Base-by-base conservation (phyloP, 75 land plant genomes). In the Cupressus sempervirens region DNA sequence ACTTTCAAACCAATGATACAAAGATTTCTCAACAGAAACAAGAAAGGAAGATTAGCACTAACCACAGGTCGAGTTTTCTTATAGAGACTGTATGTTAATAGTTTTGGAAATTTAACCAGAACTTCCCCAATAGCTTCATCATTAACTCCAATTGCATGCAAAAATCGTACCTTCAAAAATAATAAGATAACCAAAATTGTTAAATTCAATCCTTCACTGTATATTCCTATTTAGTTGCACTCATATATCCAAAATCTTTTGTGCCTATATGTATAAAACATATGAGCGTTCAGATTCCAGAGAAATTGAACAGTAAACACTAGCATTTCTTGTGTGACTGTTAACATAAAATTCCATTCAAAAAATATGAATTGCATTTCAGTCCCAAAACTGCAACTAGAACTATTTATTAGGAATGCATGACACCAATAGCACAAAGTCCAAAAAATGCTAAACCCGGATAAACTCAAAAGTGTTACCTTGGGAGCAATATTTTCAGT, bases 41-140 rank as follows among this genome's bases (percentile, higher is more conserved):
- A 29, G 70, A 36, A 35, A 67, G 85, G 41, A 67, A 82, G 35
- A 84, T 68, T 56, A 38, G 83, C 73, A 88, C 91, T 68, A 75
- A 97, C 99, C 93, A 92, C 95, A 11, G 95, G 98, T 5, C 96
- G 92, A 35, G 94, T 97, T 87, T 95, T 97, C 82, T 91, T 93
- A 91, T 96, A 85, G 40, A 97, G 92, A 83, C 98, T 97, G 89
- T 93, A 96, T 65, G 95, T 97, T 73, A 97, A 88, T 62, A 97
- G 85, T 1, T 96, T 70, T 74, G 99, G 99, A 86, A 97, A 97
- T 74, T 87, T 92, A 77, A 89, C 98, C 58, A 96, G 80, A 83
- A 93, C 91, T 54, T 85, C 85, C 7, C 96, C 98, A 86, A 97
- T 90, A 8, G 89, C 98, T 58, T 91, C 96, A 67, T 97, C 93